Evolutionary conservation across 139 green algal species (phyloP), one percentile per base, ranked within the genome.

Genomic region (Chlamydomonas sphaeroides): DNA sequence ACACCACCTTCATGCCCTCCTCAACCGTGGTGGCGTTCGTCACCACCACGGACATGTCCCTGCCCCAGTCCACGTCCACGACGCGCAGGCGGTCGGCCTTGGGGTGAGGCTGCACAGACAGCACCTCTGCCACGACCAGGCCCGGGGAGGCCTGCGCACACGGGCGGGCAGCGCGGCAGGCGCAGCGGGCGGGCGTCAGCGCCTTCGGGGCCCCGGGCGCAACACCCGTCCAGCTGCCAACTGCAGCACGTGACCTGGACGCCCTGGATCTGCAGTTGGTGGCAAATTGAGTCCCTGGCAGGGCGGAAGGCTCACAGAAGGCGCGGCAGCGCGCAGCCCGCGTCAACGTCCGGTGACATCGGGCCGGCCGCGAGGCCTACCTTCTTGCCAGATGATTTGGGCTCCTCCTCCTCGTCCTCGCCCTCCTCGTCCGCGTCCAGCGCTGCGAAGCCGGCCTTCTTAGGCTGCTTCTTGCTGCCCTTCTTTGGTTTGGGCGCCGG

Each of bases 11-110:
- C 90, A 95, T 89, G 36, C 91, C 92, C 68, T 87, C 77, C 63
- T 79, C 68, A 32, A 95, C 90, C 20, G 96, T 92, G 21, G 81
- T 32, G 0, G 91, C 93, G 59, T 94, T 96, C 70, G 92, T 96
- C 23, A 97, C 91, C 1, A 97, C 92, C 80, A 66, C 62, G 15
- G 45, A 61, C 78, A 68, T 78, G 49, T 68, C 74, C 1, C 18
- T 68, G 5, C 90, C 89, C 6, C 79, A 79, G 74, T 93, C 88
- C 49, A 95, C 83, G 11, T 90, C 82, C 68, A 88, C 92, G 10
- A 93, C 80, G 51, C 78, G 76, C 36, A 96, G 86, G 49, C 88
- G 87, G 65, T 94, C 90, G 33, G 90, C 88, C 70, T 94, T 95
- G 51, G 93, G 91, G 76, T 96, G 91, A 36, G 82, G 81, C 21